phyloP scores from a whole-genome alignment of 1,284 basidiomycete species.

The Boletus smithii region DNA sequence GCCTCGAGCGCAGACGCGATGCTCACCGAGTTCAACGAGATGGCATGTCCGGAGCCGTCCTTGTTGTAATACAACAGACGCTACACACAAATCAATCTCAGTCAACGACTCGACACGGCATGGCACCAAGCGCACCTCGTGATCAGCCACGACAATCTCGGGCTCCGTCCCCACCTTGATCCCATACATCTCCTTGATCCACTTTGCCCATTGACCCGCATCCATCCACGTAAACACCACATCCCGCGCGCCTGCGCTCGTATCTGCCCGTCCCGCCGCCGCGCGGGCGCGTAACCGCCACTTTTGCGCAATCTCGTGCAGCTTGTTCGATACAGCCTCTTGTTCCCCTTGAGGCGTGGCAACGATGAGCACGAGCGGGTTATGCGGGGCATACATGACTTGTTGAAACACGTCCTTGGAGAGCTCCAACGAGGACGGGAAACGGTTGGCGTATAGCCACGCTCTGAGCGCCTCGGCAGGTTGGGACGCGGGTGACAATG shows the following conservation, averaged over 20 bases:
- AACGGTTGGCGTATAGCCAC: slow-evolving; percentile 66
- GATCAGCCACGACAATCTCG: slow-evolving; percentile 73
- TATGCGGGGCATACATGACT: slow-evolving; percentile 75
- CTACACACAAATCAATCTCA: slow-evolving; percentile 21
- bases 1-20: slow-evolving; percentile 73
- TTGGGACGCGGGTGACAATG: slow-evolving; percentile 34
- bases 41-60: slow-evolving; percentile 48
- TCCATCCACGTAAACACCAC: slow-evolving; percentile 89
- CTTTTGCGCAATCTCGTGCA: slow-evolving; percentile 56
- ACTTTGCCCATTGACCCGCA: slow-evolving; percentile 71
- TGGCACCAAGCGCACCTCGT: slow-evolving; percentile 73
- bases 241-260: slow-evolving; percentile 38
- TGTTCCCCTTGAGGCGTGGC: slow-evolving; percentile 42
- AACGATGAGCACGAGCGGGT: slow-evolving; percentile 76
- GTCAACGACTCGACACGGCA: too few relatives aligned
- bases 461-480: slow-evolving; percentile 32
- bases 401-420: slow-evolving; percentile 71
- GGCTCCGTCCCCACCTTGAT: slow-evolving; percentile 49
- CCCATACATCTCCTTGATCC: slow-evolving; percentile 88
- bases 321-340: slow-evolving; percentile 42
- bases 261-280: neutral
- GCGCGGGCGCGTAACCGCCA: slow-evolving; percentile 53
- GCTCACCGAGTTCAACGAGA: slow-evolving; percentile 54
- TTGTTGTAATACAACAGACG: slow-evolving; percentile 65
- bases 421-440: slow-evolving; percentile 70